Evolutionary conservation across 1,284 basidiomycete genomes (phyloP).

Genomic region (Ustilago vetiveriae): DNA sequence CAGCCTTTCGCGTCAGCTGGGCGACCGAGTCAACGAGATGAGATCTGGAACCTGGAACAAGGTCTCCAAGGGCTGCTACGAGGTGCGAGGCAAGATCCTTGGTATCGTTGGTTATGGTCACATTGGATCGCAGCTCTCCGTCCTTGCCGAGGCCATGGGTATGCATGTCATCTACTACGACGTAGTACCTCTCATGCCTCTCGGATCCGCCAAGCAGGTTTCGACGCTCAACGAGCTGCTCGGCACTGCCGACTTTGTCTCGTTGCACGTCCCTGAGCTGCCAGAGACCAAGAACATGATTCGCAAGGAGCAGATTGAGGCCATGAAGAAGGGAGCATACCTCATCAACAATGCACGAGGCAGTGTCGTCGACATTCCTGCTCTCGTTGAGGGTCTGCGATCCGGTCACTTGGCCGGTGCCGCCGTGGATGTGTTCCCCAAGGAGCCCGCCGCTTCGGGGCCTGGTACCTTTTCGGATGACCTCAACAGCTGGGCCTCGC

Average conservation of each 20-base stretch:
- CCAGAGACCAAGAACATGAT: constrained; percentile 97
- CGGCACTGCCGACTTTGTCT: constrained; percentile 86
- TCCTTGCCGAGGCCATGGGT: constrained; percentile 94
- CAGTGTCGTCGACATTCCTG: constrained; percentile 91
- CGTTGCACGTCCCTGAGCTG: constrained; percentile 94
- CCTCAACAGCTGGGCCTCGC: constrained; percentile 61
- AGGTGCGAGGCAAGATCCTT: constrained; percentile 94
- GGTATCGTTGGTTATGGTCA: constrained; percentile 99
- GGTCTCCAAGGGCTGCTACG: constrained; percentile 97
- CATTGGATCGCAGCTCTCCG: constrained; percentile 96
- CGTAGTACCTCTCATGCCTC: constrained; percentile 95
- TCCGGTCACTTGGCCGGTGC: constrained; percentile 89
- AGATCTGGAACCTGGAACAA: constrained; percentile 96
- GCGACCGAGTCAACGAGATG: constrained; percentile 89
- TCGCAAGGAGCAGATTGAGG: constrained; percentile 77
- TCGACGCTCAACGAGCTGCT: constrained; percentile 84
- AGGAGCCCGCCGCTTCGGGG: constrained; percentile 91
- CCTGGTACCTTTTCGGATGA: constrained; percentile 74
- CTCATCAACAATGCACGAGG: constrained; percentile 98
- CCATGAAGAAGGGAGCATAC: constrained; percentile 95
- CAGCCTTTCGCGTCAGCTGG: constrained; percentile 90
- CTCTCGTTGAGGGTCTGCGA: constrained; percentile 82
- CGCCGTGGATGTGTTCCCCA: constrained; percentile 93
- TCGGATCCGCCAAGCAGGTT: constrained; percentile 90
- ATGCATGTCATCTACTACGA: constrained; percentile 97